phyloP scores from a whole-genome alignment of 176 grass and related monocot species.

The Eleusine indica region DNA sequence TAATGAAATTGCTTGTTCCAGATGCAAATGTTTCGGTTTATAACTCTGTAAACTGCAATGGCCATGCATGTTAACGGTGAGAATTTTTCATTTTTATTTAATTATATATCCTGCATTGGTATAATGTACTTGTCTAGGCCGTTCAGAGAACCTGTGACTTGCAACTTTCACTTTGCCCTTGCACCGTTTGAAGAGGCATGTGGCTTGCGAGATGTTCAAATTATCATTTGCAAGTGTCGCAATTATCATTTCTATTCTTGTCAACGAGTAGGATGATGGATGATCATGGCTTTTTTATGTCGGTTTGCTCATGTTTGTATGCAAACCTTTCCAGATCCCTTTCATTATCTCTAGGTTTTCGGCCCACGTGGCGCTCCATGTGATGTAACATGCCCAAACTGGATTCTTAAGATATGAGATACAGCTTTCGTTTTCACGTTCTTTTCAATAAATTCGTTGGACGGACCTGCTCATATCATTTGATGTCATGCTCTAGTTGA shows the following conservation, averaged over 20 bases:
- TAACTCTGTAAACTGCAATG: too few relatives aligned
- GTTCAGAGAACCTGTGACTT: not conserved
- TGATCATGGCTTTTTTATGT: conserved; percentile 16
- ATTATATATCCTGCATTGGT: too few relatives aligned
- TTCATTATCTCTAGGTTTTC: conserved; percentile 7
- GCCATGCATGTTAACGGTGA: too few relatives aligned
- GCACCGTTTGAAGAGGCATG: not conserved
- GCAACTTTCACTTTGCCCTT: not conserved
- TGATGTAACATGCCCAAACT: conserved; percentile 49
- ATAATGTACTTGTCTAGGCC: too few relatives aligned
- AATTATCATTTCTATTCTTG: conserved; percentile 14
- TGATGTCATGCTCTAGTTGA: conserved; percentile 20
- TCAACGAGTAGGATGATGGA: not conserved
- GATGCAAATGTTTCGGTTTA: too few relatives aligned
- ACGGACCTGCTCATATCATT: conserved; percentile 3
- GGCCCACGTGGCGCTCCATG: conserved; percentile 44
- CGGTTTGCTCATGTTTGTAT: conserved; percentile 33
- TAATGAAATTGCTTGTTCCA: too few relatives aligned
- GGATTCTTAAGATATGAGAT: not conserved
- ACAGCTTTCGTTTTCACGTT: conserved; percentile 19
- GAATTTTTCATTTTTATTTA: too few relatives aligned
- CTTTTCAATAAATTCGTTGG: conserved; percentile 27
- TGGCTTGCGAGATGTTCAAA: not conserved
- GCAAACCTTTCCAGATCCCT: conserved; percentile 35
- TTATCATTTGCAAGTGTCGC: conserved; percentile 15